Percentiles rank a stretch among this genome's conserved stretches.
Evolutionary conservation across 345 rosid genomes (phyloP).

Genomic region (Laguncularia racemosa): DNA sequence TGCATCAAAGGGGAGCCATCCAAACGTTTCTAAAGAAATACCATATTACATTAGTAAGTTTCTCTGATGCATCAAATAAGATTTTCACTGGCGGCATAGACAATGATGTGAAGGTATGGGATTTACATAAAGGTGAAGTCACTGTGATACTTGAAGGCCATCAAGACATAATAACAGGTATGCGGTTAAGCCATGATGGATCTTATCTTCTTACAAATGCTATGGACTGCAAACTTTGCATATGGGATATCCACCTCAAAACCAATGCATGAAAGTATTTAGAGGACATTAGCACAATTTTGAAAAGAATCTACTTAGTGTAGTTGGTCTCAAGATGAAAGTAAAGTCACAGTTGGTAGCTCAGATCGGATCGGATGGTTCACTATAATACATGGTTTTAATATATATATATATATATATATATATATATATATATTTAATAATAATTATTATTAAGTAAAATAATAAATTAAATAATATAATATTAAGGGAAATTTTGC

Average conservation of each 20-base stretch:
- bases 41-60: conserved; percentile 89
- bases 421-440: too few species aligned
- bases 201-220: conserved; percentile 92
- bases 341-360: conserved; percentile 93
- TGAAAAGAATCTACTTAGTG: conserved; percentile 85
- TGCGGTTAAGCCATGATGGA: conserved; percentile 94
- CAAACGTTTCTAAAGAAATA: conserved; percentile 95
- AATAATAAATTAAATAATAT: too few species aligned
- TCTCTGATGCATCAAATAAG: conserved; percentile 94
- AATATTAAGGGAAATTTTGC: too few species aligned
- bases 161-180: conserved; percentile 87
- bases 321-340: conserved; percentile 92
- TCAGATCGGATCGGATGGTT: conserved; percentile 92
- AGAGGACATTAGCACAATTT: conserved; percentile 98
- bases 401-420: too few species aligned
- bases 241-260: conserved; percentile 99
- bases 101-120: conserved; percentile 89
- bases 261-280: conserved; percentile 83
- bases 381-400: too few species aligned
- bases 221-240: conserved; percentile 90
- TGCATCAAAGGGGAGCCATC: conserved; percentile 98
- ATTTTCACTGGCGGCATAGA: conserved; percentile 90
- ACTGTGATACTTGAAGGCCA: conserved; percentile 91
- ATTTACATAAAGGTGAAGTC: conserved; percentile 82
- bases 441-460: too few species aligned